Evolutionary conservation across 208 protist genomes (phyloP), one percentile per base, ranked within the genome.

Genomic region (Naegleria lovaniensis): DNA sequence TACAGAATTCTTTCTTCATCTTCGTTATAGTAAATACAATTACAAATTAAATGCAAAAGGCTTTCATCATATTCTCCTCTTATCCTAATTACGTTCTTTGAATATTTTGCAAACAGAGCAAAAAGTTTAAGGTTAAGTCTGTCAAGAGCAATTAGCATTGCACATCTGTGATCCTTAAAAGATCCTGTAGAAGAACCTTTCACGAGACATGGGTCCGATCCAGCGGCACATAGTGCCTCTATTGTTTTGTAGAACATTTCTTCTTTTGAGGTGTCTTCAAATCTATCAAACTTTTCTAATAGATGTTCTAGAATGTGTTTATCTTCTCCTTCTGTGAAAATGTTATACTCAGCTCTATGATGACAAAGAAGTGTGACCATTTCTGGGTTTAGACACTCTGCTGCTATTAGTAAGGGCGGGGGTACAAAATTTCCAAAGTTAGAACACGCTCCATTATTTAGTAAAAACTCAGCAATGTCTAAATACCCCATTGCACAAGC

Each of bases 1-100:
- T 79, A 79, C 13, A 79, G 9, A 79, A 79, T 79, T n/a, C n/a
- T 79, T 79, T 79, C 67, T n/a, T 79, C 67, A 36, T 79, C 67
- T n/a, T 79, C 25, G n/a, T 29, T 79, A 9, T 79, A 36, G n/a
- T 36, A 79, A 33, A 79, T 36, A 36, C 67, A 36, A n/a, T 79
- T 79, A 79, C 67, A 79, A 48, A 85, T 85, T 13, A 85, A n/a
- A 48, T 43, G 83, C 0, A 85, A 19, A 48, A 85, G 6, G 11
- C 9, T 85, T 48, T 39, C 83, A 5, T 48, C 38, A 19, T 48
- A 48, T 19, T 85, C 83, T 6, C 40, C 83, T 29, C 40, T 39
- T 7, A 85, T 85, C 9, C 13, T 25, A n/a, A 38, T 39, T 11
- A 48, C 16, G 11, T 43, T 48, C 16, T 85, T 48, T 33, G 83